Conservation (phyloP, 768 basidiomycete genomes). For the Boletus tomentosulus region DNA sequence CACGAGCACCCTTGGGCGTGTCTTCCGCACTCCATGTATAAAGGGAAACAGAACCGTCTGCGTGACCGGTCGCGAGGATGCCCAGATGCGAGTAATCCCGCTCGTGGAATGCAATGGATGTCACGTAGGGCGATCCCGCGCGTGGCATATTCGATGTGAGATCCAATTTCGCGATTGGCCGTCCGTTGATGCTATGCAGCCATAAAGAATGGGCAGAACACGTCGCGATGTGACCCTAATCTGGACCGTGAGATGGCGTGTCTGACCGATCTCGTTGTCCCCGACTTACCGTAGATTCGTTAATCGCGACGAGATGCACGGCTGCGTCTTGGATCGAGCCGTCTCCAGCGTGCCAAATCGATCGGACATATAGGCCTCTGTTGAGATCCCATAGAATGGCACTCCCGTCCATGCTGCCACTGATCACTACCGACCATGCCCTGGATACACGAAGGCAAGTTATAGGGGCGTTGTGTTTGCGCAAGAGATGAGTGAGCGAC, state of each 20-base stretch:
- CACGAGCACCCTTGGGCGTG: constrained; percentile 60
- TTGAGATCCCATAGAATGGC: constrained; percentile 91
- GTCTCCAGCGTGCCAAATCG: constrained; percentile 62
- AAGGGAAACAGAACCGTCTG: constrained; percentile 74
- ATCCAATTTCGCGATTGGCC: constrained; percentile 69
- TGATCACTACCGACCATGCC: constrained; percentile 79
- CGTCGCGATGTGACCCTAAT: constrained; percentile 82
- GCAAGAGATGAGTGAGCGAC: constrained; percentile 68
- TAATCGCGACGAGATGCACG: constrained; percentile 70
- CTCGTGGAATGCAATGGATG: constrained; percentile 82
- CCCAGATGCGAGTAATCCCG: constrained; percentile 79
- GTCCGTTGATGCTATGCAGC: constrained; percentile 84
- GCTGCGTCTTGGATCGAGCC: constrained; percentile 29
- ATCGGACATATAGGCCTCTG: constrained; percentile 71
- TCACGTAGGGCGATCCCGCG: constrained; percentile 48
- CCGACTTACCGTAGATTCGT: constrained; percentile 76
- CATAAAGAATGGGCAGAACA: constrained; percentile 69
- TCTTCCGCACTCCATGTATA: constrained; percentile 81
- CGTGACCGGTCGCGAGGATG: constrained; percentile 74
- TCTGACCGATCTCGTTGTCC: no score
- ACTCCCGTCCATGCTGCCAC: constrained; percentile 82
- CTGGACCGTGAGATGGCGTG: constrained; percentile 2
- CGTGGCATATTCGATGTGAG: constrained; percentile 44
- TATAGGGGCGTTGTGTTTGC: constrained; percentile 71
- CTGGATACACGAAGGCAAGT: constrained; percentile 67